Evolutionary conservation across 75 land plant species (phyloP).

Genomic region (Adiantum capillusveneris): DNA sequence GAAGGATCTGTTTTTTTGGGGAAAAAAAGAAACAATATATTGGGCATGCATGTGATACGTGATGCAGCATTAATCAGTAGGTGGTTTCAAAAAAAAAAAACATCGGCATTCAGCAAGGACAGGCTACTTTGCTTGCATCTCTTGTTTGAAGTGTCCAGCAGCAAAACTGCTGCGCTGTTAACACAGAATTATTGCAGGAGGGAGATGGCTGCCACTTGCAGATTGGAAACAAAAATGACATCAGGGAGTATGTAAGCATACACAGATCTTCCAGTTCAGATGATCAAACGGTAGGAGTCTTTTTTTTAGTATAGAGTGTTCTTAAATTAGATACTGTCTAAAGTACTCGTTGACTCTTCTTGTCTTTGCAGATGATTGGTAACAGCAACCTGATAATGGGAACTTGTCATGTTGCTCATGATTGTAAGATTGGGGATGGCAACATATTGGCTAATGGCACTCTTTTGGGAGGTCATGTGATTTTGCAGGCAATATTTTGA

Average conservation of each 20-base stretch:
- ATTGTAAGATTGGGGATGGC: slow-evolving; percentile 75
- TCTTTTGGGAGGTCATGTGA: slow-evolving; percentile 85
- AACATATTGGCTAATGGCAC: slow-evolving; percentile 90
- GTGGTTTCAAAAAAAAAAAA: too few relatives aligned
- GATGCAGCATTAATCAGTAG: too few relatives aligned
- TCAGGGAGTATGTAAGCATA: slow-evolving; percentile 78
- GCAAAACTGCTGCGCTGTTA: not conserved
- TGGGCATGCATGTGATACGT: too few relatives aligned
- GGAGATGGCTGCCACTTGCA: slow-evolving; percentile 55
- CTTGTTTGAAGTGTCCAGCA: too few relatives aligned
- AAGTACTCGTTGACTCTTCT: not conserved
- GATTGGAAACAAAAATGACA: slow-evolving; percentile 68
- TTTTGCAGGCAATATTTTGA: slow-evolving; percentile 50
- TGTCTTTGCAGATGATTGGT: slow-evolving; percentile 60
- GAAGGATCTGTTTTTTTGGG: too few relatives aligned
- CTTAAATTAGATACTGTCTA: not conserved
- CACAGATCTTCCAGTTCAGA: slow-evolving; percentile 79
- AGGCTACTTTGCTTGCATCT: too few relatives aligned
- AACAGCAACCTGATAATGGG: slow-evolving; percentile 90
- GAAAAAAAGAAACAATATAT: too few relatives aligned
- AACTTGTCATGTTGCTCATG: slow-evolving; percentile 92
- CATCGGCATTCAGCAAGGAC: too few relatives aligned
- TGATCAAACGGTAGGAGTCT: slow-evolving; percentile 54
- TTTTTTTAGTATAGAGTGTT: not conserved
- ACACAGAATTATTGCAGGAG: slow-evolving; percentile 17